Evolutionary conservation across 192 early-diverging fungal genomes (phyloP), one percentile per base, ranked within the genome.

Genomic region (Entomortierella lignicola): DNA sequence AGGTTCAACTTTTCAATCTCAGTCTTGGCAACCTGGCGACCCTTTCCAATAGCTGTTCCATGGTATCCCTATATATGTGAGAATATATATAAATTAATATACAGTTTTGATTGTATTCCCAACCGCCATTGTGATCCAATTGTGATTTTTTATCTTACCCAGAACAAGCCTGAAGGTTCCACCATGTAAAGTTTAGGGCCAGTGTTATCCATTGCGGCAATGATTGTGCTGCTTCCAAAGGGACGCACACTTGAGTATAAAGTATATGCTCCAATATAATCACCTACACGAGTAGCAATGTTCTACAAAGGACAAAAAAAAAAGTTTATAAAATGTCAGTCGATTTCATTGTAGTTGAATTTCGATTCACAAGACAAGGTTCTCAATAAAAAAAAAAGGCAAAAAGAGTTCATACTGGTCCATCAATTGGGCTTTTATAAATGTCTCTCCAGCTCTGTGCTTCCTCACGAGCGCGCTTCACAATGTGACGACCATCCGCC

Each of bases 1-100:
- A 98, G 83, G 59, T 98, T 94, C 42, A 99, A 85, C 83, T 98
- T 99, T 68, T 99, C 98, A 67, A 99, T 91, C 81, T 98, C 98
- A n/a, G 98, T 97, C 85, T 97, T 99, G 59, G 97, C 98, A 21
- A 94, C 92, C 74, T 96, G 94, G 70, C 94, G 92, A 60, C 97
- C 97, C 85, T 99, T 99, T 69, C 98, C 98, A 59, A 94, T 88
- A 31, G 97, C 98, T 72, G 92, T 94, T 20, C 93, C 98, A 75
- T 91, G 92, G 82, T 98, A 98, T n/a, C 97, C 98, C 92, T 94
- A 73, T 30, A 31, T 34, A 41, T 44, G 20, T 20, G 39, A 41
- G 20, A 21, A n/a, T 44, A 32, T 64, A 30, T n/a, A n/a, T n/a
- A n/a, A n/a, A n/a, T n/a, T n/a, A n/a, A n/a, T n/a, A n/a, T n/a